These are phyloP conservation scores for Podila minutissima DNA, from an alignment of 192 early-diverging fungal genomes.

Conservation along the genomic window DNA sequence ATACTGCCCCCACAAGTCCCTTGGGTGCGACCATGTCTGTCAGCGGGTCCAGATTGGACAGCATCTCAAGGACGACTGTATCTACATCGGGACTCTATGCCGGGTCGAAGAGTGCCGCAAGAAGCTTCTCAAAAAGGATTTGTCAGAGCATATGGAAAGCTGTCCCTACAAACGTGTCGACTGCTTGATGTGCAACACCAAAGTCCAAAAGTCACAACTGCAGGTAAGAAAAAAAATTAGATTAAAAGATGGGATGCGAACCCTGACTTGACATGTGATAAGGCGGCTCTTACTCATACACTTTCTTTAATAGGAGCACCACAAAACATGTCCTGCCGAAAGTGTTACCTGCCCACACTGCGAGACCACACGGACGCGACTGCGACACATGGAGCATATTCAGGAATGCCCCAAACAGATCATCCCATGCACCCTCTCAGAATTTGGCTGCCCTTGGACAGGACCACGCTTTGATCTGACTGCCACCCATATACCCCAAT, in stretches of 20 bases:
- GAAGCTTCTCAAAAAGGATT: conserved; percentile 64
- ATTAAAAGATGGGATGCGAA: too few relatives aligned
- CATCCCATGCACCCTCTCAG: conserved; percentile 52
- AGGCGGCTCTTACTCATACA: background rate
- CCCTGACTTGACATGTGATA: background rate
- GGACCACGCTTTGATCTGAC: conserved; percentile 53
- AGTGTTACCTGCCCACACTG: conserved; percentile 66
- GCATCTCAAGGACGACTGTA: conserved; percentile 68
- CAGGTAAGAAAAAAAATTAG: conserved; percentile 48
- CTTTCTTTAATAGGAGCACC: conserved; percentile 56
- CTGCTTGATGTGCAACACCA: conserved; percentile 66
- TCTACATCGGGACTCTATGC: conserved; percentile 61
- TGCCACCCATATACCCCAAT: conserved; percentile 57
- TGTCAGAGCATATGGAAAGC: conserved; percentile 62
- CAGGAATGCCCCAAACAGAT: conserved; percentile 53
- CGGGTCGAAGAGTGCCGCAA: conserved; percentile 62
- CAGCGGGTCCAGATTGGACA: conserved; percentile 65
- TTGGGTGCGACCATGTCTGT: conserved; percentile 65
- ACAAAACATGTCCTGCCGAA: conserved; percentile 63
- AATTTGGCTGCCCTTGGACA: conserved; percentile 71
- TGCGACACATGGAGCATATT: conserved; percentile 56
- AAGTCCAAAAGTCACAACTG: conserved; percentile 57
- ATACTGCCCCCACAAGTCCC: conserved; percentile 59
- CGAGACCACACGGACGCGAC: conserved; percentile 45
- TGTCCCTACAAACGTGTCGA: conserved; percentile 63